These are phyloP conservation scores for Periconia digitata DNA, from an alignment of 2,329 filamentous ascomycete genomes.

Conservation along the genomic window DNA sequence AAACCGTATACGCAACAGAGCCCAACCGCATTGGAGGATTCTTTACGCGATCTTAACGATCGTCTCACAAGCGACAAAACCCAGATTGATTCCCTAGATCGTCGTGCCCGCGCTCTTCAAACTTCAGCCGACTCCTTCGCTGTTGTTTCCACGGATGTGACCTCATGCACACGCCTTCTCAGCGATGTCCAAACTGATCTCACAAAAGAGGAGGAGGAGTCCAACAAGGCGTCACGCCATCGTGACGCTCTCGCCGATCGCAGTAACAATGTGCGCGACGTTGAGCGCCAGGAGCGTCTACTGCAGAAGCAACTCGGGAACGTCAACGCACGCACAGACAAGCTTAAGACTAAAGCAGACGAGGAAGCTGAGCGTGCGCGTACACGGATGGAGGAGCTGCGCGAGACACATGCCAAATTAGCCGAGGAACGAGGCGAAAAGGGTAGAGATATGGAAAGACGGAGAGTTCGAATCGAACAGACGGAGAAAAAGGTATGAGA, in stretches of 20 bases:
- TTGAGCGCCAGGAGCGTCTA: slow-evolving; percentile 83
- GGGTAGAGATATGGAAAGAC: slow-evolving; percentile 86
- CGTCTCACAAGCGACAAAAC: slow-evolving; percentile 76
- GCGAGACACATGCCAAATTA: slow-evolving; percentile 75
- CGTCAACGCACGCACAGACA: slow-evolving; percentile 84
- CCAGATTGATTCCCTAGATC: slow-evolving; percentile 85
- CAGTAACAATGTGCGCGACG: slow-evolving; percentile 85
- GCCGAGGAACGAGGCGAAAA: slow-evolving; percentile 85
- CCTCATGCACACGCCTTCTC: slow-evolving; percentile 83
- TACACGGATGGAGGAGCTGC: slow-evolving; percentile 86
- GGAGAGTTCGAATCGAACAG: slow-evolving; percentile 92
- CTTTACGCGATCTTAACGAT: slow-evolving; percentile 78
- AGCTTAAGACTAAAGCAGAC: slow-evolving; percentile 76
- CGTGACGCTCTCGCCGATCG: slow-evolving; percentile 85
- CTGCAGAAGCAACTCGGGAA: slow-evolving; percentile 81
- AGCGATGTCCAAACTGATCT: slow-evolving; percentile 86
- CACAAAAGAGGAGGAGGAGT: slow-evolving; percentile 87
- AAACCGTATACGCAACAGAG: slow-evolving; percentile 91
- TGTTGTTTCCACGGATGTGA: slow-evolving; percentile 81
- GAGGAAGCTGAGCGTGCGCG: slow-evolving; percentile 81
- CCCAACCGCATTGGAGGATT: slow-evolving; percentile 78
- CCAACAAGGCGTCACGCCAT: slow-evolving; percentile 76
- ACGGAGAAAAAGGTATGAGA: slow-evolving; percentile 97
- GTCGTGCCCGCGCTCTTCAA: slow-evolving; percentile 83
- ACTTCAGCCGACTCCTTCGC: slow-evolving; percentile 89